Evolutionary conservation across 2,329 filamentous ascomycete genomes (phyloP), one percentile per base, ranked within the genome.

Genomic region (Epicoccum sorghinum): DNA sequence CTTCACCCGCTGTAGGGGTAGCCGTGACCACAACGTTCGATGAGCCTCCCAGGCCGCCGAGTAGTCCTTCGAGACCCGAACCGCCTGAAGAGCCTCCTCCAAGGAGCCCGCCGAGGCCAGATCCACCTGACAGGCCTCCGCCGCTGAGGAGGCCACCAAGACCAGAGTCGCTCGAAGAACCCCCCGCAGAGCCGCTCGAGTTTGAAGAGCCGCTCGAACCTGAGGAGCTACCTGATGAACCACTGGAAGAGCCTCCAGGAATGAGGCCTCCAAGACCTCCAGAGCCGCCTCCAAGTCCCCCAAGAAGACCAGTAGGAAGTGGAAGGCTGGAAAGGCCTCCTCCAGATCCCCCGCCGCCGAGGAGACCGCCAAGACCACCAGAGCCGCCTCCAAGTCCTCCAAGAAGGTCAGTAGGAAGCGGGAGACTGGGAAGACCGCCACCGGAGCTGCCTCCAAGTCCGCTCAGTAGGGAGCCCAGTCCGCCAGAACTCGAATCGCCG

Each of bases 1-100:
- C 22, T 13, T 32, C 42, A 7, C 35, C 51, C 8, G 52, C 27
- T 22, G 56, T 55, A 13, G 52, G 27, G 9, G 56, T 55, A 4
- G 52, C 23, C 43, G 56, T 49, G 18, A 40, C 44, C 13, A 39
- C 41, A 22, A 38, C 46, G 10, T 40, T 27, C 4, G 38, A 38
- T 2, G 37, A 42, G 12, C 39, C 47, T 10, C 42, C 52, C 22
- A 51, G 43, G 10, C 42, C 33, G 9, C 42, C 39, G 1, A 39
- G 37, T 10, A 42, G 35, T 18, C 52, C 47, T 23, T 24, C 35
- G 23, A 32, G 36, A 40, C 39, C 24, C 4, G 22, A 37, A 9
- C 27, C 27, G 27, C 27, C 4, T 9, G 27, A 29, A 29, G 13
- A 33, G 32, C 32, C 32, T n/a, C 27, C 27, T 7, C 27, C 27